Evolutionary conservation across 2,329 filamentous ascomycete species (phyloP), one percentile per base, ranked within the genome.

Genomic region (Bipolaris bicolor): DNA sequence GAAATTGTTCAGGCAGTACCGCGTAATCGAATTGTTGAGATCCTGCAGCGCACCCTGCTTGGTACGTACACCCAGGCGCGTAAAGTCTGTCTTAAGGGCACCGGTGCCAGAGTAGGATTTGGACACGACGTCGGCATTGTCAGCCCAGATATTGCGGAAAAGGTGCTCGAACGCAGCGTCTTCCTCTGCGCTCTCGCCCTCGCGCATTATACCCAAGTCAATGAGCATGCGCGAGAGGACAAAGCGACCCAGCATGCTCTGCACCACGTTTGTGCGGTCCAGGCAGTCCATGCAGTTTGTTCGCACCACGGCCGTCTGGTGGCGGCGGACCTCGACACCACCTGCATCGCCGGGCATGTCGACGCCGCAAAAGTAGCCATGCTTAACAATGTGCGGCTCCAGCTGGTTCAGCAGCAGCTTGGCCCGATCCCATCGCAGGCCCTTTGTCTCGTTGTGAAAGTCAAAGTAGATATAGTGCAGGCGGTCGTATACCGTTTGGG

Each of bases 231-330:
- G 89, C 60, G 93, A 93, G 39, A 99, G 82, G 13, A 91, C 90
- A 85, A 88, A 93, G 49, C 94, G 89, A 9, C 91, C 95, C 57
- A 99, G 86, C 90, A 98, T 97, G 76, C 92, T 96, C 79, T 99
- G 95, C 3, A 99, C 92, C 6, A 99, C 93, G 69, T 99, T 99
- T 51, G 95, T 99, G 51, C 95, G 90, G 77, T 99, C 95, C 13
- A 99, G 85, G 66, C 96, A 99, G 78, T 99, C 95, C 95, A 99
- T 99, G 80, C 95, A 99, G 77, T 99, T 99, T 37, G 95, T 97
- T 52, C 95, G 89, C 63, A 99, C 93, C 15, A 98, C 93, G 60
- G 91, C 92, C 1, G 88, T 91, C 81, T 99, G 95, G 63, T 86
- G 84, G 60, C 86, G 88, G 62, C 92, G 88, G 33, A 92, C 86